These are phyloP conservation scores for Exophiala phaeomuriformis DNA, from an alignment of 2,329 filamentous ascomycete genomes.

Conservation along the genomic window DNA sequence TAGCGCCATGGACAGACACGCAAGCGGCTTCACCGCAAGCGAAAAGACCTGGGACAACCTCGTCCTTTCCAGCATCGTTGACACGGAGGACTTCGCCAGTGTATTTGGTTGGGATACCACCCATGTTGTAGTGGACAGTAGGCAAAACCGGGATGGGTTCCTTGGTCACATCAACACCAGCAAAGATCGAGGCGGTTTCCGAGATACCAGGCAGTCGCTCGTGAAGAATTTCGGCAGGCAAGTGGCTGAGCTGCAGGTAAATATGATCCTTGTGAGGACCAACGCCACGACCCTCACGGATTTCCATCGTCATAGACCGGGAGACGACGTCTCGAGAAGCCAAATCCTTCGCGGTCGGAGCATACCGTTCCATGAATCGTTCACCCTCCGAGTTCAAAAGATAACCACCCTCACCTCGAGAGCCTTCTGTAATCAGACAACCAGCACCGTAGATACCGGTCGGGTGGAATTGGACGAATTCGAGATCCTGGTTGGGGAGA, in stretches of 20 bases:
- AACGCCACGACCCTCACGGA: slow-evolving; percentile 93
- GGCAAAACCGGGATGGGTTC: slow-evolving; percentile 94
- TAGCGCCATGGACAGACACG: slow-evolving; percentile 96
- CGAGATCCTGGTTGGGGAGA: slow-evolving; percentile 96
- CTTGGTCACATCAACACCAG: slow-evolving; percentile 93
- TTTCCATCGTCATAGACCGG: slow-evolving; percentile 96
- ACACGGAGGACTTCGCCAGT: slow-evolving; percentile 91
- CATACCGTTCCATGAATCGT: slow-evolving; percentile 98
- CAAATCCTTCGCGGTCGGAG: slow-evolving; percentile 95
- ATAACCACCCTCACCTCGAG: slow-evolving; percentile 96
- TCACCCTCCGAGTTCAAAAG: slow-evolving; percentile 96
- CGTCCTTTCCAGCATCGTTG: slow-evolving; percentile 77
- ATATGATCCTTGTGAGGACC: slow-evolving; percentile 97
- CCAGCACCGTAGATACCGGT: slow-evolving; percentile 98
- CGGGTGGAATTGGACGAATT: slow-evolving; percentile 99
- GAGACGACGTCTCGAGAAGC: slow-evolving; percentile 94
- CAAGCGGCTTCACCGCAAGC: slow-evolving; percentile 96
- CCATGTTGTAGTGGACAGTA: slow-evolving; percentile 99
- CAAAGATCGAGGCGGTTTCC: slow-evolving; percentile 94
- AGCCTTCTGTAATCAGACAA: slow-evolving; percentile 95
- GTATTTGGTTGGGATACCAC: slow-evolving; percentile 95
- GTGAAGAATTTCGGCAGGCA: slow-evolving; percentile 84
- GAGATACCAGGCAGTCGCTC: slow-evolving; percentile 98
- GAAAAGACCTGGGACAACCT: slow-evolving; percentile 89
- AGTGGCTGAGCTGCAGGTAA: slow-evolving; percentile 92